Evolutionary conservation across 768 basidiomycete genomes (phyloP).

Genomic region (Strobilomyces dryophilus): DNA sequence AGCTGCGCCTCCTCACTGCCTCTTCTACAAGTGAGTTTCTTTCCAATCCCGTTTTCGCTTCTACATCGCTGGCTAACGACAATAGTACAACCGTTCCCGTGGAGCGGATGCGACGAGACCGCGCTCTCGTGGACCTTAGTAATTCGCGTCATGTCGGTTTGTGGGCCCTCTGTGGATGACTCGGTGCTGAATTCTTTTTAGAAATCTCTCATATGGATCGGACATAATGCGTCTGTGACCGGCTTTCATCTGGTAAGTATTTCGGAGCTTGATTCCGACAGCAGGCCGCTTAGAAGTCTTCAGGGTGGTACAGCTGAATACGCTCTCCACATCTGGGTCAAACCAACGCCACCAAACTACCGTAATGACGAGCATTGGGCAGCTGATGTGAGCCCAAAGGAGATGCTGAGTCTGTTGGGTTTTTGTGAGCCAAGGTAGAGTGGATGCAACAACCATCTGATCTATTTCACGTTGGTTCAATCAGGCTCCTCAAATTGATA

Average conservation of each 20-base stretch:
- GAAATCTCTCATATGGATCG: conserved; percentile 18
- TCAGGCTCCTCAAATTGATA: conserved; percentile 37
- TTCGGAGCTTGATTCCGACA: background rate
- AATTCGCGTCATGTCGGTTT: conserved; percentile 15
- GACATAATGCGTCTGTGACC: conserved; percentile 19
- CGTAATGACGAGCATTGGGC: conserved; percentile 33
- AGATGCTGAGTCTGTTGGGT: conserved; percentile 27
- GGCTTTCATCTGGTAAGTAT: conserved; percentile 23
- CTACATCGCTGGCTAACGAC: background rate
- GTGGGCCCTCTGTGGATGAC: background rate
- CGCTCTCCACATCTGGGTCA: conserved; percentile 24
- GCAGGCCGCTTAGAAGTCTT: conserved; percentile 1
- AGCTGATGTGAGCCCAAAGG: conserved; percentile 29
- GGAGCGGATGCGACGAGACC: conserved; percentile 37
- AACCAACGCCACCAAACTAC: conserved; percentile 24
- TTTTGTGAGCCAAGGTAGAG: conserved; percentile 37
- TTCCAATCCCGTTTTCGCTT: background rate
- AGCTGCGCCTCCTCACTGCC: conserved; percentile 21
- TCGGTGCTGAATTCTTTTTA: conserved; percentile 1
- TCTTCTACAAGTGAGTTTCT: conserved; percentile 43
- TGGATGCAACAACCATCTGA: background rate
- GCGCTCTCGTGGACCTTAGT: conserved; percentile 34
- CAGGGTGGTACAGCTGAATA: conserved; percentile 39
- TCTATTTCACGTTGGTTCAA: background rate
- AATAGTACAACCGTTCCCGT: conserved; percentile 40